phyloP scores from a whole-genome alignment of 2,329 filamentous ascomycete species.

The Aspergillus costaricaensis region DNA sequence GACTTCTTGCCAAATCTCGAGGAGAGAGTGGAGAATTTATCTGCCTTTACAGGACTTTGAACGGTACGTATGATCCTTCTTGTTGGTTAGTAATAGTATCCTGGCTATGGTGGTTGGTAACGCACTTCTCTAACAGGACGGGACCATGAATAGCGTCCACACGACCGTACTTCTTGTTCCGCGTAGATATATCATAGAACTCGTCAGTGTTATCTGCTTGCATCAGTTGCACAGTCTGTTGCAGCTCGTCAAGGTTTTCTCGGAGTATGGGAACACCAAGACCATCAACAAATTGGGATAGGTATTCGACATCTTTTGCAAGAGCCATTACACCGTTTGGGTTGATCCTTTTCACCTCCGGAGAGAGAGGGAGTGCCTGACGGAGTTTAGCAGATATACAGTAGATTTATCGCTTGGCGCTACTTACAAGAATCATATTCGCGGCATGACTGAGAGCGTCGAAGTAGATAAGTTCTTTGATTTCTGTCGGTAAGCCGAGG shows the following conservation, averaged over 20 bases:
- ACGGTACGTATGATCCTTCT: conserved; percentile 65
- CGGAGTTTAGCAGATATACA: conserved; percentile 19
- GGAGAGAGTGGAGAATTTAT: conserved; percentile 71
- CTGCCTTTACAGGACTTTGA: conserved; percentile 59
- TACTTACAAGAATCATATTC: conserved; percentile 73
- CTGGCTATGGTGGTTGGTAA: not conserved
- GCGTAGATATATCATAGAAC: conserved; percentile 87
- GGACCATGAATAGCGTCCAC: conserved; percentile 91
- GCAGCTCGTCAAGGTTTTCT: conserved; percentile 87
- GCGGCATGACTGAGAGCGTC: conserved; percentile 91
- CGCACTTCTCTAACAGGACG: conserved; percentile 85
- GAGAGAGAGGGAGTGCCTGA: conserved; percentile 74
- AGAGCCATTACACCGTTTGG: conserved; percentile 80
- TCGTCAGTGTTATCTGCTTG: conserved; percentile 88
- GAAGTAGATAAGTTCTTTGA: conserved; percentile 97
- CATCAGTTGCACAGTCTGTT: conserved; percentile 89
- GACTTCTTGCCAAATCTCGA: conserved; percentile 69
- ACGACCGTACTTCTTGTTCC: conserved; percentile 90
- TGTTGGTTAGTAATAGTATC: conserved; percentile 20
- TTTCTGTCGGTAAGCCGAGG: conserved; percentile 87
- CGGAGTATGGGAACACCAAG: conserved; percentile 86
- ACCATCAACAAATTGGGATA: conserved; percentile 81
- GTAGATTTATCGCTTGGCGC: not conserved
- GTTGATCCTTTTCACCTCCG: conserved; percentile 82
- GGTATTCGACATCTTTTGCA: conserved; percentile 78